Base-by-base conservation (phyloP, 176 grass and related monocot species). In the Zoysia japonica region DNA sequence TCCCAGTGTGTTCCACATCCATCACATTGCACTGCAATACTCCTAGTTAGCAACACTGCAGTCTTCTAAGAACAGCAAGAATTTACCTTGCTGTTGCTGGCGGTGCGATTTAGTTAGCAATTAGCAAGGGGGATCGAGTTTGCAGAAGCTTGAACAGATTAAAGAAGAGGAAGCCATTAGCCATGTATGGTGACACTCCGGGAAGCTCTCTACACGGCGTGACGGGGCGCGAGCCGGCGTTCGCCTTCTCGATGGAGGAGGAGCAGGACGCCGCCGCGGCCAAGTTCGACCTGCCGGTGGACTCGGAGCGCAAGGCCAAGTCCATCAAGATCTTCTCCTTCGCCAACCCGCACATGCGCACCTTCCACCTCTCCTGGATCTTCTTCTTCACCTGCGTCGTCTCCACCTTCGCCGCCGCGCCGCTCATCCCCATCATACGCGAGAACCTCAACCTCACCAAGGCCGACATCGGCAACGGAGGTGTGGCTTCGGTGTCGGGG, bases 311-410 rank as follows among this genome's bases (percentile, higher is more conserved):
- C 85, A 97, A 97, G 91, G 91, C 94, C 10, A 93, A 76, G 65
- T n/a, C 45, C 3, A 73, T 93, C 87, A 50, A 82, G 14, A 57
- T 93, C 43, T 63, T 97, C 11, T 97, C 94, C 28, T 28, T 90
- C 0, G 85, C 83, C 3, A 84, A 86, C 9, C 88, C 91, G 3
- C 88, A 90, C 50, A 57, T 79, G 77, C 41, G 51, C 19, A 57
- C 65, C 40, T 79, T 97, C 71, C 94, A 97, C 76, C 91, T 97
- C 13, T 92, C 94, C 0, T 97, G 91, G 91, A 60, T 88, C 37
- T 97, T 91, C 41, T 97, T 97, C 87, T 97, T 97, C 89, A 90
- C 91, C 41, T 97, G 94, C 59, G 89, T 97, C 43, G 85, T 97
- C 13, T 97, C 94, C 43, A 97, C 94, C 82, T 97, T 97, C 78